phyloP scores from a whole-genome alignment of 2,329 filamentous ascomycete species.

The Ophiocordyceps unilateralis region DNA sequence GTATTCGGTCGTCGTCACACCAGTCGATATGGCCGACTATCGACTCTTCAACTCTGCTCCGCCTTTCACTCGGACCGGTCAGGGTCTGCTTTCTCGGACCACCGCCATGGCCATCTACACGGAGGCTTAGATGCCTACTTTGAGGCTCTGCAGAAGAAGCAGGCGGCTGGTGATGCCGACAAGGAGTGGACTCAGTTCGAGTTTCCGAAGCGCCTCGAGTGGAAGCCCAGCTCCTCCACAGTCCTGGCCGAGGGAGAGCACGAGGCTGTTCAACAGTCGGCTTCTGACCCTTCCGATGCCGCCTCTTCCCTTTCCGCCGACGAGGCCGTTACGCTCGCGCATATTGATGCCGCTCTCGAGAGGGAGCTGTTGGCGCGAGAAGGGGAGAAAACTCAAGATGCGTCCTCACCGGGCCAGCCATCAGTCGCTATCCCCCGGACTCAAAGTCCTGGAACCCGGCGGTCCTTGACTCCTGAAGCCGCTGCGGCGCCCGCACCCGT shows the following conservation, averaged over 20 bases:
- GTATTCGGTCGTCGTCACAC: slow-evolving; percentile 42
- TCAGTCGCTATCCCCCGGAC: slow-evolving; percentile 22
- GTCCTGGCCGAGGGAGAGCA: slow-evolving; percentile 40
- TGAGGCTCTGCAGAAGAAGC: slow-evolving; percentile 70
- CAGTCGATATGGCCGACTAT: slow-evolving; percentile 35
- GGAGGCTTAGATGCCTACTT: slow-evolving; percentile 77
- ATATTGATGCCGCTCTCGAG: slow-evolving; percentile 72
- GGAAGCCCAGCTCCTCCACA: slow-evolving; percentile 49
- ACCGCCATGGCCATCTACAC: slow-evolving; percentile 35
- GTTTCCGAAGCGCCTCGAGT: slow-evolving; percentile 75
- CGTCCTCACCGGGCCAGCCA: slow-evolving; percentile 17
- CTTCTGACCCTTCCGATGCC: slow-evolving; percentile 12
- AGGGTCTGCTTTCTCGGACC: slow-evolving; percentile 33
- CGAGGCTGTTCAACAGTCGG: slow-evolving; percentile 12
- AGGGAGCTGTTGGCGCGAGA: slow-evolving; percentile 50
- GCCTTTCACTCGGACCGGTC: slow-evolving; percentile 50
- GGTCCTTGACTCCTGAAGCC: slow-evolving; percentile 25
- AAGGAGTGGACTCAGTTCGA: slow-evolving; percentile 87
- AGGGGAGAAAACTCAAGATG: slow-evolving; percentile 26
- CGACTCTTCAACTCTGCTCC: slow-evolving; percentile 50
- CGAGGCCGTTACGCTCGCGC: slow-evolving; percentile 47
- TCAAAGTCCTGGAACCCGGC: slow-evolving; percentile 23
- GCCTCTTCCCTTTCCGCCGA: slow-evolving; percentile 24
- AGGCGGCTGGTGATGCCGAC: slow-evolving; percentile 44
- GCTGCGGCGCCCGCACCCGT: slow-evolving; percentile 37